Percentiles rank a stretch among this genome's conserved stretches.
These are phyloP conservation scores for Arthrobotrys iridis DNA, from an alignment of 2,329 filamentous ascomycete genomes.

Conservation along the genomic window DNA sequence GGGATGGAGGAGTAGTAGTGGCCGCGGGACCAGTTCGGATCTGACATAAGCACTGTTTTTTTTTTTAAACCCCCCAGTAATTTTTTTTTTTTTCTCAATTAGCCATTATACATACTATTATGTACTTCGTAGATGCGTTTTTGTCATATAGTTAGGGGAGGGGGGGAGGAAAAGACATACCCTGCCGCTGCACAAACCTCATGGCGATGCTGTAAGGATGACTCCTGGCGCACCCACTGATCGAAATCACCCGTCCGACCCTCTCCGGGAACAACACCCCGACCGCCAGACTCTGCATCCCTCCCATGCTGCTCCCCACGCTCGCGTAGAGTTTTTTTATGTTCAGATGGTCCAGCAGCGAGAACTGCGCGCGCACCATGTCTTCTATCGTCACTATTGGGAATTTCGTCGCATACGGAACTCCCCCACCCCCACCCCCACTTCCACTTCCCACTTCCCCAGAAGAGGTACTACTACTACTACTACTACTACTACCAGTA, in stretches of 20 bases:
- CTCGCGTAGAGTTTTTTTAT: constrained; percentile 86
- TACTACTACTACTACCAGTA: constrained; percentile 60
- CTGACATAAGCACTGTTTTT: constrained; percentile 88
- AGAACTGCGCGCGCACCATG: constrained; percentile 96
- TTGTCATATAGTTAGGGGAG: background rate
- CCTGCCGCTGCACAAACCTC: constrained; percentile 94
- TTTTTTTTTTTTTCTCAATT: background rate
- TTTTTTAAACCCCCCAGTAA: constrained; percentile 34
- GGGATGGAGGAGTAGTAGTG: constrained; percentile 91
- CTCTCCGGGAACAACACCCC: constrained; percentile 84
- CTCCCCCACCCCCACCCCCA: constrained; percentile 63
- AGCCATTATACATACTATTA: too few species aligned
- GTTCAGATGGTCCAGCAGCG: constrained; percentile 80
- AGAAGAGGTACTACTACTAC: background rate
- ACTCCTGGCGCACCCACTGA: constrained; percentile 91
- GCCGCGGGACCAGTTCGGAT: constrained; percentile 93
- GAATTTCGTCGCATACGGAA: constrained; percentile 91
- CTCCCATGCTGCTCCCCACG: constrained; percentile 96
- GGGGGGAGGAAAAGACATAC: constrained; percentile 57
- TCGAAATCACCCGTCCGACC: constrained; percentile 83
- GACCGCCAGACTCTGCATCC: constrained; percentile 93
- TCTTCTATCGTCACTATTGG: constrained; percentile 95
- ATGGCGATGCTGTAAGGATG: constrained; percentile 99
- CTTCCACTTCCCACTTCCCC: too few species aligned
- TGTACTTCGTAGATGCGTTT: background rate